Conservation (phyloP, 768 basidiomycete genomes). For the Lanmaoa pseudosensibilis region DNA sequence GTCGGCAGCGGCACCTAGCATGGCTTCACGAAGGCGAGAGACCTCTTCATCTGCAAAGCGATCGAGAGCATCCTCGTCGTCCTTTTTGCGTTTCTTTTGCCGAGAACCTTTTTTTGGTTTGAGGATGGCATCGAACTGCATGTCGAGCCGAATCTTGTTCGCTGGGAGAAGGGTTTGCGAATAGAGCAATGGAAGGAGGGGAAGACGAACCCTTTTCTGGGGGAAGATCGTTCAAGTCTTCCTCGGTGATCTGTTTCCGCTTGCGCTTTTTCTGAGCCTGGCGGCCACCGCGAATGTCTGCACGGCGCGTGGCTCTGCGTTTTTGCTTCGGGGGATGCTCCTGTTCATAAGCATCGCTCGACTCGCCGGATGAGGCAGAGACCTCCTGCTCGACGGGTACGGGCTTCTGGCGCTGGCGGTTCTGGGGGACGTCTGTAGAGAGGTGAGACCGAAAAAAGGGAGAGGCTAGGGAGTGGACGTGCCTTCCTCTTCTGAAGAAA, state of each 20-base stretch:
- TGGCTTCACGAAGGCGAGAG: conserved; percentile 80
- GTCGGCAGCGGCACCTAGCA: conserved; percentile 83
- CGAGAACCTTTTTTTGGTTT: conserved; percentile 73
- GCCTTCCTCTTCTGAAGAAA: conserved; percentile 72
- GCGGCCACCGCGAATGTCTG: conserved; percentile 42
- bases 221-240: conserved; percentile 66
- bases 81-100: conserved; percentile 71
- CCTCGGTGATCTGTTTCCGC: conserved; percentile 57
- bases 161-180: conserved; percentile 43
- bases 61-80: conserved; percentile 80
- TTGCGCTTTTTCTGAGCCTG: conserved; percentile 54
- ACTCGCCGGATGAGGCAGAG: conserved; percentile 40
- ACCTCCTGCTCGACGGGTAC: conserved; percentile 35
- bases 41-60: conserved; percentile 89
- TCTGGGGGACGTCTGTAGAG: conserved; percentile 42
- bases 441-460: conserved; percentile 1
- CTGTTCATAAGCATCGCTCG: conserved; percentile 55
- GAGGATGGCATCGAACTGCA: conserved; percentile 83
- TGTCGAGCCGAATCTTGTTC: conserved; percentile 73
- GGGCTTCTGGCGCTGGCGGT: conserved; percentile 37
- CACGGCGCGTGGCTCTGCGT: conserved; percentile 37
- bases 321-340: conserved; percentile 31
- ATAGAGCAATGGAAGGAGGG: neutral
- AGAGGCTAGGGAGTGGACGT: neutral
- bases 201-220: conserved; percentile 69